Percentiles rank a stretch among this genome's conserved stretches.
Evolutionary conservation across 2,329 filamentous ascomycete species (phyloP).

Genomic region (Talaromyces sp.): DNA sequence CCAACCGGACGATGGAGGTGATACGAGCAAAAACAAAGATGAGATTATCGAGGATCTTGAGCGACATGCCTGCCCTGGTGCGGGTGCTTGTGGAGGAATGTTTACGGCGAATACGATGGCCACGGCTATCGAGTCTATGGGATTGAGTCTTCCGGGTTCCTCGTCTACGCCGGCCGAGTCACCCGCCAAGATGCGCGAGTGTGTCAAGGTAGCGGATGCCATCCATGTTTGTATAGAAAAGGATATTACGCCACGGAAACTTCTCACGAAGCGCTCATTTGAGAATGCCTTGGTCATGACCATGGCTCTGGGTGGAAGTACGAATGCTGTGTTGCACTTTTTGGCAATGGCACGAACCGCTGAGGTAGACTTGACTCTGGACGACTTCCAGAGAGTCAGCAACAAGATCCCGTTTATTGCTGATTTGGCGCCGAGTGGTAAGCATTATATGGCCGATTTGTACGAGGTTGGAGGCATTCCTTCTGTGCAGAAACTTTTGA

Average conservation of each 20-base stretch:
- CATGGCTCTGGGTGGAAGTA: conserved; percentile 87
- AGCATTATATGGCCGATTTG: conserved; percentile 83
- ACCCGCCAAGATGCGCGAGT: conserved; percentile 82
- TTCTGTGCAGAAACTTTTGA: conserved; percentile 78
- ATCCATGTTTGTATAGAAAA: conserved; percentile 77
- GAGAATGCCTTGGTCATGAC: conserved; percentile 87
- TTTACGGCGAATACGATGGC: conserved; percentile 95
- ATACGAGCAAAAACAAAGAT: conserved; percentile 63
- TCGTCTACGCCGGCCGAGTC: conserved; percentile 77
- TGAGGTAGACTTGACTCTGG: conserved; percentile 70
- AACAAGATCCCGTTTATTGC: conserved; percentile 83
- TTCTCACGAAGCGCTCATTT: conserved; percentile 75
- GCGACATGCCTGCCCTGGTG: conserved; percentile 70
- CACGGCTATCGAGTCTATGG: conserved; percentile 85
- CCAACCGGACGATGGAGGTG: conserved; percentile 63
- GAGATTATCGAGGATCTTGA: conserved; percentile 85
- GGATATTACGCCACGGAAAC: conserved; percentile 75
- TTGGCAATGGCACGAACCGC: conserved; percentile 87
- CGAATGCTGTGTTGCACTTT: conserved; percentile 84
- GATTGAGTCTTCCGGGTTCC: conserved; percentile 75
- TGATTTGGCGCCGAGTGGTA: conserved; percentile 77
- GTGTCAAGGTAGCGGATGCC: conserved; percentile 72
- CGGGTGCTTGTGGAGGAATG: conserved; percentile 85
- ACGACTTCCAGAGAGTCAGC: conserved; percentile 77
- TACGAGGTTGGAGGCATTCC: conserved; percentile 83